phyloP scores from a whole-genome alignment of 768 basidiomycete species.

The Podaxis sp. region DNA sequence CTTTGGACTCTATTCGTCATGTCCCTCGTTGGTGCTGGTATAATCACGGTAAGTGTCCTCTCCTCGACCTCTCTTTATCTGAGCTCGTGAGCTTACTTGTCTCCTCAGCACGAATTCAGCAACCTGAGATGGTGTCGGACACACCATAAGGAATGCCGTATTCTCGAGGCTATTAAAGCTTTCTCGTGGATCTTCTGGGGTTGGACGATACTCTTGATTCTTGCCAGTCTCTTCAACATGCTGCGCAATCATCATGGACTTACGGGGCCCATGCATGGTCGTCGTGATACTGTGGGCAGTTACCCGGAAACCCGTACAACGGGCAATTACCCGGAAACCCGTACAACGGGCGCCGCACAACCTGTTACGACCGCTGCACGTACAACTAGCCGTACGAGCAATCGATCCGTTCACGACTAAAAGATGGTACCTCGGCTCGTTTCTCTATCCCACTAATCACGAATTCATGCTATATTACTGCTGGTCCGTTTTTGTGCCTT shows the following conservation, averaged over 20 bases:
- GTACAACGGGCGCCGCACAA: background rate
- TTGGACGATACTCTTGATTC: constrained; percentile 44
- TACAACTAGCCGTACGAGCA: background rate
- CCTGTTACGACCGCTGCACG: background rate
- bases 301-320: constrained; percentile 21
- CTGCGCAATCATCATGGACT: constrained; percentile 11
- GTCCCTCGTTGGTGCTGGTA: constrained; percentile 62
- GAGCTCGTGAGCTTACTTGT: background rate
- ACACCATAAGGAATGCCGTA: constrained; percentile 43
- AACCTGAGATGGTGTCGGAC: constrained; percentile 57
- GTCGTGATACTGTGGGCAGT: constrained; percentile 9
- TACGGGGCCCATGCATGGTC: constrained; percentile 21
- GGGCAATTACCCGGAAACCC: constrained; percentile 20
- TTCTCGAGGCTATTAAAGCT: constrained; percentile 63
- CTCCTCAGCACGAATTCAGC: constrained; percentile 45
- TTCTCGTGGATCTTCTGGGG: constrained; percentile 69
- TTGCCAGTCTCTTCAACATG: constrained; percentile 34
- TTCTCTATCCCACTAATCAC: background rate
- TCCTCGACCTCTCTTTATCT: background rate
- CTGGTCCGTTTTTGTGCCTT: background rate
- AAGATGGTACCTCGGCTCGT: background rate
- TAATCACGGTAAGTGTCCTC: constrained; percentile 50
- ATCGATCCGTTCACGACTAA: background rate
- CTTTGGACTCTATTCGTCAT: constrained; percentile 57
- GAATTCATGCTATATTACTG: background rate